A percentile compares a stretch with the other conserved stretches of the same genome.
Conservation (phyloP, 441 rosid genomes). For the Cnidoscolus chayamansa region DNA sequence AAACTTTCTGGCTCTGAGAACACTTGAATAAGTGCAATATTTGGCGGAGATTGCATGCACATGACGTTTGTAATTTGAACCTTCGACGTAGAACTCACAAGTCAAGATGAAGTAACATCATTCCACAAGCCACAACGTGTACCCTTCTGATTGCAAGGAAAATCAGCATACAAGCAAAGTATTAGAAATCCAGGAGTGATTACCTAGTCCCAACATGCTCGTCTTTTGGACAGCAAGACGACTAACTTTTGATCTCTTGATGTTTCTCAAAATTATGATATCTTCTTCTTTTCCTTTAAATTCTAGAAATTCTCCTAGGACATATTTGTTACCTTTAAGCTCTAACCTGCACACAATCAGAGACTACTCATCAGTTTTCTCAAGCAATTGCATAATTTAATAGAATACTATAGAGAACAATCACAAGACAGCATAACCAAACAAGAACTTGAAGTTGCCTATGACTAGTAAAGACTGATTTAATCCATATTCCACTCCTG, state of each 20-base stretch:
- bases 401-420: neutral
- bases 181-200: conserved; percentile 13
- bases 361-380: neutral
- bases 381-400: neutral
- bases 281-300: conserved; percentile 79
- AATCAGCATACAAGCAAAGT: neutral
- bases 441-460: conserved; percentile 1
- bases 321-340: conserved; percentile 58
- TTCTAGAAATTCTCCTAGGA: conserved; percentile 73
- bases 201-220: conserved; percentile 96
- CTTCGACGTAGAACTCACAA: neutral
- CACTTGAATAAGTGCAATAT: neutral
- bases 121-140: neutral
- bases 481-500: neutral
- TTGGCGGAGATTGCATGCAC: neutral
- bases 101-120: neutral
- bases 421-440: neutral
- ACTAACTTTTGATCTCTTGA: conserved; percentile 71
- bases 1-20: neutral
- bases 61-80: neutral
- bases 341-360: conserved; percentile 55
- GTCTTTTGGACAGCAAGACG: conserved; percentile 61
- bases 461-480: conserved; percentile 1
- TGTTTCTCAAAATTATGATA: conserved; percentile 39
- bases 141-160: neutral